phyloP scores from a whole-genome alignment of 768 basidiomycete genomes.

The Kockovaella imperatae region DNA sequence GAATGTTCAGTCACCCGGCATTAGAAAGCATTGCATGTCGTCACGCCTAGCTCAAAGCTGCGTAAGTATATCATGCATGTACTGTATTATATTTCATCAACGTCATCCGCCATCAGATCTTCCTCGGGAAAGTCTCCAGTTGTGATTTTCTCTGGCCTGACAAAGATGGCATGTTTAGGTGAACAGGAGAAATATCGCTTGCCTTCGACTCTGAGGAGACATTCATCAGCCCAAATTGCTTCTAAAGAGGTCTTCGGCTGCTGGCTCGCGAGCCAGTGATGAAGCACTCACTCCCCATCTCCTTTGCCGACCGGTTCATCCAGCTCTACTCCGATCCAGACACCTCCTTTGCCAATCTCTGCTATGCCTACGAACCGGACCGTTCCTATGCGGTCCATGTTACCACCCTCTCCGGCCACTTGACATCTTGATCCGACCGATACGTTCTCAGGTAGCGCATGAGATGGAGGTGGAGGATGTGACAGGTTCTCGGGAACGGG shows the following conservation, averaged over 20 bases:
- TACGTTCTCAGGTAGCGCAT: slow-evolving; percentile 49
- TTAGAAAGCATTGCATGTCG: background rate
- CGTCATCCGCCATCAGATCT: slow-evolving; percentile 58
- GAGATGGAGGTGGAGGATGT: slow-evolving; percentile 37
- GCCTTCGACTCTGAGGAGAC: slow-evolving; percentile 61
- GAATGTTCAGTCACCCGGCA: background rate
- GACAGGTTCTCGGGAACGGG: slow-evolving; percentile 24
- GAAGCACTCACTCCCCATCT: slow-evolving; percentile 80
- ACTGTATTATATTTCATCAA: slow-evolving; percentile 47
- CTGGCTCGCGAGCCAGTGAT: too few relatives aligned
- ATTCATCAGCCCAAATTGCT: slow-evolving; percentile 1
- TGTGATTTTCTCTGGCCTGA: slow-evolving; percentile 68
- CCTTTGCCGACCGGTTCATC: slow-evolving; percentile 96
- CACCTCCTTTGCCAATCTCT: slow-evolving; percentile 57
- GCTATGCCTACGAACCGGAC: slow-evolving; percentile 80
- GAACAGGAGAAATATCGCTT: slow-evolving; percentile 75
- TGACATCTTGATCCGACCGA: slow-evolving; percentile 70
- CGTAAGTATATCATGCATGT: background rate
- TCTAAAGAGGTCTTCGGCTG: background rate
- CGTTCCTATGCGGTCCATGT: slow-evolving; percentile 67
- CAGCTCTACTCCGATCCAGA: slow-evolving; percentile 89
- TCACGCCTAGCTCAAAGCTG: background rate
- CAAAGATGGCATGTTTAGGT: slow-evolving; percentile 74
- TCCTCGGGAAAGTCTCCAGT: slow-evolving; percentile 82
- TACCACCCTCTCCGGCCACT: slow-evolving; percentile 63